Conservation (phyloP, 306 rosid genomes). For the Ceratonia siliqua region DNA sequence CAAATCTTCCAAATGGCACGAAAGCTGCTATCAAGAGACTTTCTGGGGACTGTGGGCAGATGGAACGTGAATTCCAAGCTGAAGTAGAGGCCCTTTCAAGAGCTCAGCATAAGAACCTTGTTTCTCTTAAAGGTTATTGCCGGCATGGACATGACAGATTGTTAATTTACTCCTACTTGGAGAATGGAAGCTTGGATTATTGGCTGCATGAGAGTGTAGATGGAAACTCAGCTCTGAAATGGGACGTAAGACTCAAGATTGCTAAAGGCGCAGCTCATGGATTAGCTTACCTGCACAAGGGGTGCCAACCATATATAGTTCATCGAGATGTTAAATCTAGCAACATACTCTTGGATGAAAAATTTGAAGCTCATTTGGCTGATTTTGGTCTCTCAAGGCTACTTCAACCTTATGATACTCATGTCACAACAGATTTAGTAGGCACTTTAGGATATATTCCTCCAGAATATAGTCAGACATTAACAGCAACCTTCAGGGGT, state of each 20-base stretch:
- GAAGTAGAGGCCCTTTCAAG: conserved; percentile 65
- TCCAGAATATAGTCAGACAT: conserved; percentile 58
- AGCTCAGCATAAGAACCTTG: conserved; percentile 67
- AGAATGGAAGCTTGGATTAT: conserved; percentile 62
- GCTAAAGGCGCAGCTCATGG: conserved; percentile 57
- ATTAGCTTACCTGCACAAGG: conserved; percentile 55
- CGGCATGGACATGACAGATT: conserved; percentile 49
- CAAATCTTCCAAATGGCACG: conserved; percentile 50
- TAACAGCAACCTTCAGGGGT: conserved; percentile 49
- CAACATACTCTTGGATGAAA: conserved; percentile 56
- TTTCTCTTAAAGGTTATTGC: conserved; percentile 59
- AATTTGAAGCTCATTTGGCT: conserved; percentile 54
- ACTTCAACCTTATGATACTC: conserved; percentile 56
- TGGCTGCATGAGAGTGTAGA: conserved; percentile 60
- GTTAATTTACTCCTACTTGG: conserved; percentile 59
- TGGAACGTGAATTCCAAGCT: conserved; percentile 66
- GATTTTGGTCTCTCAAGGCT: conserved; percentile 64
- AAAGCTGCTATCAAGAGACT: conserved; percentile 61
- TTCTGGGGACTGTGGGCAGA: conserved; percentile 59
- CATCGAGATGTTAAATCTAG: conserved; percentile 60
- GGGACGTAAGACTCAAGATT: conserved; percentile 55
- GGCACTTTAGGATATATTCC: conserved; percentile 68
- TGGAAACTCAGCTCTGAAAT: conserved; percentile 37
- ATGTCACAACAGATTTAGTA: conserved; percentile 57
- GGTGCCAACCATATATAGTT: conserved; percentile 53